Evolutionary conservation across 2,329 filamentous ascomycete genomes (phyloP).

Genomic region (Talaromyces amestolkiae): DNA sequence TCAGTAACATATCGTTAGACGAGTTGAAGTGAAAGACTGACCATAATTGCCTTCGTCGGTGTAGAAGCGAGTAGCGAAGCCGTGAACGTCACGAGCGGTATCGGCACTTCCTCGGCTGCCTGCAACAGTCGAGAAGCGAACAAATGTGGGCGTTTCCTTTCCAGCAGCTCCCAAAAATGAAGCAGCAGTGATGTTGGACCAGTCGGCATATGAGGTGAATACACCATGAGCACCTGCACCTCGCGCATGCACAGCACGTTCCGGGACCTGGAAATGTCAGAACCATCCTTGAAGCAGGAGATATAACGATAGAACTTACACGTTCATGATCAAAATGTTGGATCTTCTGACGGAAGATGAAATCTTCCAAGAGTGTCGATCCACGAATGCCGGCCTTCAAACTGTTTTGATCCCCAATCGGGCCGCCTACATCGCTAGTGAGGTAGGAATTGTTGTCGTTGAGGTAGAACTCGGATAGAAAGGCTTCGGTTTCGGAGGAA

Average conservation of each 20-base stretch:
- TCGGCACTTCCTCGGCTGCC: constrained; percentile 68
- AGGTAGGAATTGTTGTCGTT: constrained; percentile 57
- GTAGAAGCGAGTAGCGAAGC: constrained; percentile 68
- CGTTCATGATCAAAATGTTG: constrained; percentile 69
- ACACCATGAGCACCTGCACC: constrained; percentile 67
- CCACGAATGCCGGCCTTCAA: constrained; percentile 66
- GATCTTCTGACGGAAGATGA: constrained; percentile 70
- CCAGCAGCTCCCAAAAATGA: constrained; percentile 59
- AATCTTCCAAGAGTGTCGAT: constrained; percentile 68
- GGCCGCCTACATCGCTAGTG: constrained; percentile 67
- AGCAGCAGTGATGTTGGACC: constrained; percentile 65
- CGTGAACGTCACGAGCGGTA: constrained; percentile 69
- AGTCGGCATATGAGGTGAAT: constrained; percentile 66
- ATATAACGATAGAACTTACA: constrained; percentile 40
- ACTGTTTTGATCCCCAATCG: constrained; percentile 65
- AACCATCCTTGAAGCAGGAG: not conserved
- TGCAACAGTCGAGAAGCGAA: constrained; percentile 73
- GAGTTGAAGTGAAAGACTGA: constrained; percentile 17
- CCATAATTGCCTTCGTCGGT: constrained; percentile 70
- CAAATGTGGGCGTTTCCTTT: constrained; percentile 64
- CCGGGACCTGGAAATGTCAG: constrained; percentile 49
- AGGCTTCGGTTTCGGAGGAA: constrained; percentile 34
- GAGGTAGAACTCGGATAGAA: constrained; percentile 45
- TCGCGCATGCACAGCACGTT: constrained; percentile 67
- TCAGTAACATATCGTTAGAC: not conserved